Evolutionary conservation across 176 grass and related monocot species (phyloP).

Genomic region (Typha latifolia): DNA sequence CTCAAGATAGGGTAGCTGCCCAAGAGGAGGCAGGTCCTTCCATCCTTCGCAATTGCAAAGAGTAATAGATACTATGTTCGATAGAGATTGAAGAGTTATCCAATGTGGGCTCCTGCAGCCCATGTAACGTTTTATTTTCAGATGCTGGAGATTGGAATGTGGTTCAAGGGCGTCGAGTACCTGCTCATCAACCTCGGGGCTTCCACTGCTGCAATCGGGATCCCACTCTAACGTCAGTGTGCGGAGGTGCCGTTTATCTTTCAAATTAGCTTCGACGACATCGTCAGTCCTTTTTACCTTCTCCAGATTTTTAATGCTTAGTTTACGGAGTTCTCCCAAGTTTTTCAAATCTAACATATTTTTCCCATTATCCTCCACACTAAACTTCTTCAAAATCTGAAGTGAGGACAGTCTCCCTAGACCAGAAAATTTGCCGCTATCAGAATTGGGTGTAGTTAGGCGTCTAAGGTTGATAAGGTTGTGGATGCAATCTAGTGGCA

Average conservation of each 20-base stretch:
- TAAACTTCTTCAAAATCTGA: conserved; percentile 11
- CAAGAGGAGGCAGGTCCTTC: conserved; percentile 6
- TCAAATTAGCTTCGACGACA: conserved; percentile 1
- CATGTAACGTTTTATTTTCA: conserved; percentile 2
- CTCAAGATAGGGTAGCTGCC: conserved; percentile 13
- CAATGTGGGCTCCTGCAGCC: conserved; percentile 3
- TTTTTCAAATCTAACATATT: conserved; percentile 5
- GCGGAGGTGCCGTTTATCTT: background rate
- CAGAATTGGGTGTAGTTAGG: conserved; percentile 8
- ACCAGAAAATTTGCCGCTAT: background rate
- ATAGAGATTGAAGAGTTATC: conserved; percentile 4
- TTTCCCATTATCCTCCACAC: background rate
- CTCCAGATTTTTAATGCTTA: no score
- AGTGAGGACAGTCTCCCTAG: conserved; percentile 23
- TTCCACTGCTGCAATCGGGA: background rate
- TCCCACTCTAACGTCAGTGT: conserved; percentile 8
- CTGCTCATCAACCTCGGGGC: no score
- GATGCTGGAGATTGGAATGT: no score
- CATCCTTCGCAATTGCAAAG: conserved; percentile 2
- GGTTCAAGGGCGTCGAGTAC: no score
- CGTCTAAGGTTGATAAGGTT: no score
- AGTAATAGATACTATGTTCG: background rate
- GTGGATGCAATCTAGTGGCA: background rate
- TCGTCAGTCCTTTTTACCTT: conserved; percentile 10
- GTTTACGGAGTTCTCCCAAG: no score